Evolutionary conservation across 306 rosid genomes (phyloP), one percentile per base, ranked within the genome.

Genomic region (Cicer yamashitae): DNA sequence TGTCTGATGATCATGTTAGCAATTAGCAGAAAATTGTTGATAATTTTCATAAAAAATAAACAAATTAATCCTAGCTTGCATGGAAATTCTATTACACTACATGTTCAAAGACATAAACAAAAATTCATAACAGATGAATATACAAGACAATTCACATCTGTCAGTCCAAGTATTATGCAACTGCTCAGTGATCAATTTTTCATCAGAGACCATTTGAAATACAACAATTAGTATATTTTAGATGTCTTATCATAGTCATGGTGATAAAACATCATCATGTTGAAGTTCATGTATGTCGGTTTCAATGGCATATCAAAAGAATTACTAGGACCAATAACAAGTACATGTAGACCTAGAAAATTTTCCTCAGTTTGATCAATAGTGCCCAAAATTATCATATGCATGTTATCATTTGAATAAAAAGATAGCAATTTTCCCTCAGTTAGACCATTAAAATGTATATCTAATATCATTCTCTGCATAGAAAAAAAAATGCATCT

Each of bases 1-100:
- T 92, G 99, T 82, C 84, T 81, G 74, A 81, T 58, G 53, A 81
- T 38, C 84, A 74, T 22, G 77, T 85, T 84, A 88, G 89, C 46
- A 86, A 4, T 84, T 83, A 82, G 87, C 52, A 83, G 9, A 12
- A 30, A n/a, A 70, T 62, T 46, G 5, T 38, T 69, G 20, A 52
- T 78, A 46, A 39, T 73, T 54, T 63, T 47, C 70, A 69, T 45
- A 6, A 50, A 41, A 73, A 9, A 69, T 45, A 6, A 50, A 47
- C 70, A 9, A 6, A 2, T n/a, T 20, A 60, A 50, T 40, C 70
- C 15, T 47, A 45, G 30, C 37, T 10, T 39, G 64, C 34, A 14
- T 5, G 34, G 11, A 51, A 51, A 51, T 17, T 18, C 9, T 17
- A 67, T 34, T 67, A 46, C 14, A 25, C 2, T n/a, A 7, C 14